Evolutionary conservation across 2,329 filamentous ascomycete species (phyloP), one percentile per base, ranked within the genome.

Genomic region (Colletotrichum australisinense): DNA sequence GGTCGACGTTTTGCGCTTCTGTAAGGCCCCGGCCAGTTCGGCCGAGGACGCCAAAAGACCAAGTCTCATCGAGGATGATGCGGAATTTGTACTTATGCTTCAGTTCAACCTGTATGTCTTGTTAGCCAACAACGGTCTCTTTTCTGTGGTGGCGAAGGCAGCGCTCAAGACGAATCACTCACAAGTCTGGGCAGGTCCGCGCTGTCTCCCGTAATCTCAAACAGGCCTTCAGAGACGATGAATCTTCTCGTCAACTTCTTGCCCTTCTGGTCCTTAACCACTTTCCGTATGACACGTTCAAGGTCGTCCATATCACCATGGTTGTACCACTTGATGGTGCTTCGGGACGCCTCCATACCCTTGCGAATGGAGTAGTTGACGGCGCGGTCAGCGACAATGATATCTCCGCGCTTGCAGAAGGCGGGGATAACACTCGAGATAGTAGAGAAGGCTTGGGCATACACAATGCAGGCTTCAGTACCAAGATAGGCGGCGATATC

Each of bases 51-150:
- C 96, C 97, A 81, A 98, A 99, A 1, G 95, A 98, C 93, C 94
- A 97, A 1, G 95, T 98, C 86, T 99, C 97, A 82, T 99, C 97
- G 49, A 99, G 91, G 76, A 98, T 97, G 69, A 99, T 90, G 78
- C 97, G 95, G 87, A 98, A 99, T 86, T 98, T 99, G 89, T 98
- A 98, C 82, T 93, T 94, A 77, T 95, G 92, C 84, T 98, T 98
- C 77, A 99, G 88, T 81, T 98, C 96, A 75, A 98, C 69, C 72
- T 74, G 42, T 4, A 62, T 22, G 14, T 8, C 69, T 35, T 26
- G 35, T 74, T 67, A 74, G 75, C 55, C 73, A 70, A 14, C 22
- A 1, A 46, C 2, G 46, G 8, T 38, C 30, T 6, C 22, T 35
- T 12, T 35, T 5, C 8, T 6, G 12, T 68, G 74, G 53, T 55